phyloP scores from a whole-genome alignment of 2,329 filamentous ascomycete species.

The Colletotrichum cordylinicola region DNA sequence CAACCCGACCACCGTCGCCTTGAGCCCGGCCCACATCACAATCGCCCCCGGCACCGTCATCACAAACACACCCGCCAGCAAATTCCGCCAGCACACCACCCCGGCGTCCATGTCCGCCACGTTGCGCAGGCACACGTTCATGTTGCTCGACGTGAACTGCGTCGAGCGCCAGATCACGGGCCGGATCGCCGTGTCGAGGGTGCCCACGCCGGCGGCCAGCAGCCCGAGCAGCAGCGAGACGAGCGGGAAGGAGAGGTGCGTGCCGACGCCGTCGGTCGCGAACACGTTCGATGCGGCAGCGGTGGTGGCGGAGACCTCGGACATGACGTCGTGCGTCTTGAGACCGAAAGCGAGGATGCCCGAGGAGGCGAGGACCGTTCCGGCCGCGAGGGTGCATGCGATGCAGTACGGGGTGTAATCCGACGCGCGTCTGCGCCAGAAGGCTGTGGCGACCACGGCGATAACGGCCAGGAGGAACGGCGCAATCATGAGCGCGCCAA shows the following conservation, averaged over 20 bases:
- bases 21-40: conserved; percentile 36
- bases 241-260: conserved; percentile 42
- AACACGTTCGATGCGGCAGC: conserved; percentile 28
- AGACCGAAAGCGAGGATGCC: conserved; percentile 53
- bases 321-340: conserved; percentile 42
- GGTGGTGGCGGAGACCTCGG: conserved; percentile 23
- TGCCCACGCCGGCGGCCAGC: conserved; percentile 46
- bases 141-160: conserved; percentile 53
- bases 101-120: conserved; percentile 54
- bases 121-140: conserved; percentile 50
- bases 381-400: conserved; percentile 38
- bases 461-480: conserved; percentile 48
- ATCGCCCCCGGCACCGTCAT: conserved; percentile 45
- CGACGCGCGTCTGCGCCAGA: conserved; percentile 34
- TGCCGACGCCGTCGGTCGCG: conserved; percentile 28
- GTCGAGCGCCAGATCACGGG: conserved; percentile 53
- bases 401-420: conserved; percentile 38
- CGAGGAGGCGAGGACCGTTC: conserved; percentile 42
- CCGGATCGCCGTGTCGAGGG: conserved; percentile 44
- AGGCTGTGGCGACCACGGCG: conserved; percentile 35
- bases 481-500: conserved; percentile 51
- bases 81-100: conserved; percentile 43
- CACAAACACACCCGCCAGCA: conserved; percentile 49
- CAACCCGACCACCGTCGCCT: conserved; percentile 44
- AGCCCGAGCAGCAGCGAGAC: conserved; percentile 53